phyloP scores from a whole-genome alignment of 306 rosid species.

The Fagus sylvatica region DNA sequence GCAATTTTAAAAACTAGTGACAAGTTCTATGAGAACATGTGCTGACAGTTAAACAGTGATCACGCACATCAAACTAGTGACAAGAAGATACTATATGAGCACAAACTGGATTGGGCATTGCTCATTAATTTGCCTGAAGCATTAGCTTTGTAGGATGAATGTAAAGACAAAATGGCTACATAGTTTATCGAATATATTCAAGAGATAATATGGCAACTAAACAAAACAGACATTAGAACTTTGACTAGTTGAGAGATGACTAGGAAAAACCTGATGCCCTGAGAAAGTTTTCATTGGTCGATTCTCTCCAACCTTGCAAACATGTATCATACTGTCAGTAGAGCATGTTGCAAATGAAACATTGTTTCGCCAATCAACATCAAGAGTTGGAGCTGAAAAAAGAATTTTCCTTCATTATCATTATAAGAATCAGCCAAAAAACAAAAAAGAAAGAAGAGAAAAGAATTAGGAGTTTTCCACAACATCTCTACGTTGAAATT shows the following conservation, averaged over 20 bases:
- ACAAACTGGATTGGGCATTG: neutral
- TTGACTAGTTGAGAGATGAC: slow-evolving; percentile 1
- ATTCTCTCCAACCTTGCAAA: slow-evolving; percentile 66
- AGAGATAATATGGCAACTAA: neutral
- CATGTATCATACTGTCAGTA: slow-evolving; percentile 59
- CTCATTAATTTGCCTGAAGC: neutral
- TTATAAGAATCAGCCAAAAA: neutral
- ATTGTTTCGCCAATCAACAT: slow-evolving; percentile 67
- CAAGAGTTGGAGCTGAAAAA: slow-evolving; percentile 65
- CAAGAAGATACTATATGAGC: no score
- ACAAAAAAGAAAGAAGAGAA: neutral
- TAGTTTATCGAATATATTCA: neutral
- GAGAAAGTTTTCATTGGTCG: slow-evolving; percentile 60
- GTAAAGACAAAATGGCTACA: neutral
- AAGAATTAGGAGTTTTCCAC: neutral
- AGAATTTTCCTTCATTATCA: slow-evolving; percentile 14
- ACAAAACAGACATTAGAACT: neutral
- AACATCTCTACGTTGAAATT: neutral
- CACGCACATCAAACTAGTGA: no score
- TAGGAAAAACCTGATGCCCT: slow-evolving; percentile 57
- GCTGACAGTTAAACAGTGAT: neutral
- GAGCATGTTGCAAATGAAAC: slow-evolving; percentile 67
- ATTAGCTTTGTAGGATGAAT: neutral
- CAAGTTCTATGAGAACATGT: neutral
- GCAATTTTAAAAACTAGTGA: neutral